Evolutionary conservation across 345 rosid genomes (phyloP), one percentile per base, ranked within the genome.

Genomic region (Toxicodendron radicans): DNA sequence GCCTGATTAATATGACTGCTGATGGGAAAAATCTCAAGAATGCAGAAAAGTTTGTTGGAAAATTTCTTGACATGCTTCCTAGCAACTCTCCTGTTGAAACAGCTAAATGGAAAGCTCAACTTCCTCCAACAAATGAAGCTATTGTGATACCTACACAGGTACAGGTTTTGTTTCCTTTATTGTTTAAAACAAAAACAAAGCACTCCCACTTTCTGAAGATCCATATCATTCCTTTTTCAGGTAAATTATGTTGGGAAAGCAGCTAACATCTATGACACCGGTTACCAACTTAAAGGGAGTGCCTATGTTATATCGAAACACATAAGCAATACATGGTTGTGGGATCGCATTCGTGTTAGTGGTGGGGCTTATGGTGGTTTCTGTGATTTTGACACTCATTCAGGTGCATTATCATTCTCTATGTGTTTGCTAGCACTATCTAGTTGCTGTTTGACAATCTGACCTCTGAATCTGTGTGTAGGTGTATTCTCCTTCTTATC

Each of bases 361-460:
- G 99, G 99, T 35, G 99, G 99, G 69, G 99, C 98, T 69, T 95
- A 95, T 82, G 99, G 99, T 62, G 98, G 99, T 61, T 93, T 93
- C 79, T 91, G 98, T 23, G 91, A 93, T 82, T 91, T 95, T 8
- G 98, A 95, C 87, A 85, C 93, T 27, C 94, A 93, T 81, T 93
- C 99, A 77, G 99, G 99, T 93, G 73, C 46, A 68, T 60, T 24
- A 54, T 70, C 17, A 32, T 49, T 57, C 35, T 21, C 11, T 68
- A 11, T 61, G 48, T 57, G 59, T 23, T 66, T 24, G 71, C 60
- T 24, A 53, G 35, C 52, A 57, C 13, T 71, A 38, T 66, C 32
- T 46, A 23, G 10, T 70, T 41, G 12, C 24, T 60, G 46, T 1
- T 17, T 72, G 41, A 48, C 32, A 66, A 43, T 32, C 76, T 83